These are phyloP conservation scores for Oryza australiensis DNA, from an alignment of 176 grass and related monocot genomes.

Conservation along the genomic window DNA sequence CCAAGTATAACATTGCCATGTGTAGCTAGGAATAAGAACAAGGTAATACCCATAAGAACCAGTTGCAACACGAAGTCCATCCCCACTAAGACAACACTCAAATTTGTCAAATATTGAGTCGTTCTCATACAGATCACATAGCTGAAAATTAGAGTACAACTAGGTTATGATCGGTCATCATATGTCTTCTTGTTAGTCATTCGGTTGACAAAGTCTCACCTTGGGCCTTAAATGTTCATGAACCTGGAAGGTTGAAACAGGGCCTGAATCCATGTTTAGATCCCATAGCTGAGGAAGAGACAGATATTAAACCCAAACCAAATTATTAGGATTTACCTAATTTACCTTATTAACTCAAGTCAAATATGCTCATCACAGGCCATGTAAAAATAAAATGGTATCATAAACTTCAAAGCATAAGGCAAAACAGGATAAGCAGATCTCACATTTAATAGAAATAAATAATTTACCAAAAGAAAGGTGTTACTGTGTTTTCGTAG, in stretches of 20 bases:
- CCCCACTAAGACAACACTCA: constrained; percentile 88
- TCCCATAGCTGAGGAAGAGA: constrained; percentile 75
- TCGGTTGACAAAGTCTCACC: constrained; percentile 48
- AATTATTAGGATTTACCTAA: constrained; percentile 4
- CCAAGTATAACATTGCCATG: not conserved
- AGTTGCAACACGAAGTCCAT: constrained; percentile 80
- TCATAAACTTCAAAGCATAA: constrained; percentile 8
- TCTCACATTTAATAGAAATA: not conserved
- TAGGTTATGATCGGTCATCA: constrained; percentile 26
- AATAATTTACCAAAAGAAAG: not conserved
- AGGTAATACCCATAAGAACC: constrained; percentile 88
- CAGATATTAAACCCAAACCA: not conserved
- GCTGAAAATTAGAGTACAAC: constrained; percentile 49
- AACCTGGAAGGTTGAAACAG: constrained; percentile 88
- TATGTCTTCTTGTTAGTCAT: constrained; percentile 28
- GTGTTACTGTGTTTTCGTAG: not conserved
- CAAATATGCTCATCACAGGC: constrained; percentile 4
- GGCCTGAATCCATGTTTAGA: constrained; percentile 95
- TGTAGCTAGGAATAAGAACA: constrained; percentile 24
- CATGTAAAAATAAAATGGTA: constrained; percentile 1
- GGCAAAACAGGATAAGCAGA: not conserved
- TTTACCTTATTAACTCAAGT: constrained; percentile 17
- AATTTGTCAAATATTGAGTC: constrained; percentile 98
- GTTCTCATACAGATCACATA: constrained; percentile 94
- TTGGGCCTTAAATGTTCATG: constrained; percentile 90